Conservation (phyloP, 176 grass and related monocot species). For the Pontederia crassipes region DNA sequence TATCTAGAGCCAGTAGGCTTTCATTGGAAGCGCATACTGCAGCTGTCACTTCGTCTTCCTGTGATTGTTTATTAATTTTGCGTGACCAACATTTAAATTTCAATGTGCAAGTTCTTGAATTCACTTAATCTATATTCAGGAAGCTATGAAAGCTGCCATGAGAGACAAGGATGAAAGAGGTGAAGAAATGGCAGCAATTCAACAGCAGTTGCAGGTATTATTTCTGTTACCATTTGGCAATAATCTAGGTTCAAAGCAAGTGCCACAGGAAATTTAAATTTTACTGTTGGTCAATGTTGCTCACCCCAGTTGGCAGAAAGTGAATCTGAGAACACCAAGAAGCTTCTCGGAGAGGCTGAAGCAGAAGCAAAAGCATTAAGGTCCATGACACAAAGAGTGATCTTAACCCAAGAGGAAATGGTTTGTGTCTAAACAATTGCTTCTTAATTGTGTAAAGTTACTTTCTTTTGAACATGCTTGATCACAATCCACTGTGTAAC, state of each 20-base stretch:
- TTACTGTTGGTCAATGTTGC: not conserved
- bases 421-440: conserved; percentile 21
- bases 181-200: conserved; percentile 53
- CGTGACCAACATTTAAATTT: not conserved
- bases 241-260: not conserved
- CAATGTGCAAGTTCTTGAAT: not conserved
- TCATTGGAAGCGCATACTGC: no score
- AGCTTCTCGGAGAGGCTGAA: conserved; percentile 65
- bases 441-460: not conserved
- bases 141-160: conserved; percentile 35
- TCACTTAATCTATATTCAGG: conserved; percentile 11
- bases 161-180: conserved; percentile 55
- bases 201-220: conserved; percentile 64
- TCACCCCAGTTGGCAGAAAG: conserved; percentile 41
- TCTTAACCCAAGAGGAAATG: conserved; percentile 89
- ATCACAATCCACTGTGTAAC: conserved; percentile 2
- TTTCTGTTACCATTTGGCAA: not conserved
- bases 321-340: conserved; percentile 27
- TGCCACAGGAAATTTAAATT: conserved; percentile 14
- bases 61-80: not conserved
- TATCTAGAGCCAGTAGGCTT: no score
- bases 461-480: conserved; percentile 12
- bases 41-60: no score
- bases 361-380: conserved; percentile 57
- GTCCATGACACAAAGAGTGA: conserved; percentile 76